A percentile compares a stretch with the other conserved stretches of the same genome.
Evolutionary conservation across 257 asterid species (phyloP).

Genomic region (Fraxinus anomala): DNA sequence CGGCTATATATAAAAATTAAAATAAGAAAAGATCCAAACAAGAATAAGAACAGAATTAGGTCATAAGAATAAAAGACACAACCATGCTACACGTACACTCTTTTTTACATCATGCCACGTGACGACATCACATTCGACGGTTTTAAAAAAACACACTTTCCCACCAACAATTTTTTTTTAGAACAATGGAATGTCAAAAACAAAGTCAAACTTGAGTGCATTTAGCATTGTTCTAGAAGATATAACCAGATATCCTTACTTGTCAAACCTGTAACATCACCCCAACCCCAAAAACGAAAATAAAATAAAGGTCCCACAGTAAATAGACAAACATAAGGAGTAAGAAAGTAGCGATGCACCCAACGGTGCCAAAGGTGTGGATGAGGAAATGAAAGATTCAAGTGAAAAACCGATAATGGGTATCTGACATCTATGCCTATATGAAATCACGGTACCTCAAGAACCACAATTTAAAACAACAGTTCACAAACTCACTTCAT

Average conservation of each 20-base stretch:
- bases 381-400: neutral
- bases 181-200: no score
- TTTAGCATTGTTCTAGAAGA: neutral
- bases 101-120: no score
- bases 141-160: no score
- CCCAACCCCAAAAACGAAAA: neutral
- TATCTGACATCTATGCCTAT: neutral
- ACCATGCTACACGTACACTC: no score
- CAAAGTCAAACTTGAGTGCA: no score
- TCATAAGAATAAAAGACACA: neutral
- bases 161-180: no score
- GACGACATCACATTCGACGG: no score
- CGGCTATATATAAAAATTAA: conserved; percentile 32
- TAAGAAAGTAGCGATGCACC: neutral
- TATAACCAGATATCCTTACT: neutral
- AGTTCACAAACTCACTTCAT: conserved; percentile 50
- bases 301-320: neutral
- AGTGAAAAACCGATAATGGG: neutral
- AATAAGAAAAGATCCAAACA: neutral
- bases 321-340: neutral
- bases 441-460: neutral
- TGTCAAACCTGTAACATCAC: neutral
- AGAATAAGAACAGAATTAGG: conserved; percentile 4
- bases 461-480: conserved; percentile 1
- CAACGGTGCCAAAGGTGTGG: neutral